Percentiles rank a stretch among this genome's conserved stretches.
Conservation (phyloP, 306 rosid species). For the Astragalus glycyphyllos region DNA sequence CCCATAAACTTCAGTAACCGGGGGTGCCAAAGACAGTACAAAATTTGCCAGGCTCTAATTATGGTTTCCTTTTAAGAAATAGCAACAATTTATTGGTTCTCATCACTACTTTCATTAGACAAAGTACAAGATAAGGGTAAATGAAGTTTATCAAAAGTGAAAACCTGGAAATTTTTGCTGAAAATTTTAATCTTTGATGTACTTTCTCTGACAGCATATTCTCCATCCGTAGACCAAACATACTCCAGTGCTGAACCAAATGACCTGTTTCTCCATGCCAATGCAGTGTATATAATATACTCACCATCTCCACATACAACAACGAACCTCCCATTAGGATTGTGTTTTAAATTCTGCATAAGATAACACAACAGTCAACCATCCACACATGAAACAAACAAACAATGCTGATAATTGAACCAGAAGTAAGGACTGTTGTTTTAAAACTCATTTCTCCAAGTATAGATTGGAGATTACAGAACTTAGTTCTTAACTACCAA, state of each 20-base stretch:
- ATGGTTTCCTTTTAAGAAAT: conserved; percentile 23
- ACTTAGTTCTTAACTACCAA: conserved; percentile 13
- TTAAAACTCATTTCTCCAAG: conserved; percentile 28
- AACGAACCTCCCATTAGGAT: conserved; percentile 97
- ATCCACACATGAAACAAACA: conserved; percentile 34
- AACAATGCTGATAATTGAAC: conserved; percentile 28
- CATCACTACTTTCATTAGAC: conserved; percentile 30
- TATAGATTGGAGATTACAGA: conserved; percentile 30
- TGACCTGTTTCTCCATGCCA: conserved; percentile 97
- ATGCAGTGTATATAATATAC: conserved; percentile 90
- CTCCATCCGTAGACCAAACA: conserved; percentile 98
- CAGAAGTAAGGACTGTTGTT: conserved; percentile 13
- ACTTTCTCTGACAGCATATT: conserved; percentile 93
- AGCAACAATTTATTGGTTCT: conserved; percentile 20
- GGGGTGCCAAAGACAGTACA: conserved; percentile 18
- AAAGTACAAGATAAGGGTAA: not conserved
- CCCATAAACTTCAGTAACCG: not conserved
- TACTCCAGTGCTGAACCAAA: conserved; percentile 95
- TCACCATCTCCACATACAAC: conserved; percentile 99
- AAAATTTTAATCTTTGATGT: conserved; percentile 91
- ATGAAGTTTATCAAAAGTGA: conserved; percentile 32
- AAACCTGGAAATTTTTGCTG: conserved; percentile 93
- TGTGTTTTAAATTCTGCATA: conserved; percentile 86
- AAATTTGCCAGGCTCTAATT: conserved; percentile 2
- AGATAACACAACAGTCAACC: conserved; percentile 32